These are phyloP conservation scores for Lactarius vividus DNA, from an alignment of 768 basidiomycete genomes.

Conservation along the genomic window DNA sequence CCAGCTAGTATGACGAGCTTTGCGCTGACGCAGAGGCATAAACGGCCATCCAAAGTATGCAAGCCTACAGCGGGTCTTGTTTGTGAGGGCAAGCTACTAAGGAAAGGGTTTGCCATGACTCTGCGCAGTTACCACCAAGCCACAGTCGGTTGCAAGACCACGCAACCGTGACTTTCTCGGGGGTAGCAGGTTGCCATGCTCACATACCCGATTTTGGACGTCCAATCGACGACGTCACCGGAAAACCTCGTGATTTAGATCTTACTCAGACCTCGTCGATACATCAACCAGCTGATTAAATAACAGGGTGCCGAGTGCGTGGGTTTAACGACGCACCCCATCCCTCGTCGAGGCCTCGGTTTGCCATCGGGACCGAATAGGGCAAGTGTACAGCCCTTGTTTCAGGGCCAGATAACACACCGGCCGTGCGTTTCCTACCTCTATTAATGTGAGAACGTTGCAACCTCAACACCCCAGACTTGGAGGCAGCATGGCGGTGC, in stretches of 20 bases:
- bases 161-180: background rate
- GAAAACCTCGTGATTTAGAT: background rate
- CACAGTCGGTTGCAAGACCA: slow-evolving; percentile 8
- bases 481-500: background rate
- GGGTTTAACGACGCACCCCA: background rate
- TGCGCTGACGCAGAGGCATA: background rate
- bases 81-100: background rate
- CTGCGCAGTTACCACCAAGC: slow-evolving; percentile 7
- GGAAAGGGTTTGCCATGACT: slow-evolving; percentile 6
- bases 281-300: background rate
- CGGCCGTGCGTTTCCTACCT: background rate
- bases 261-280: background rate
- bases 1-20: background rate
- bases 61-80: background rate
- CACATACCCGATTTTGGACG: background rate
- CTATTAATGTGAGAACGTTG: slow-evolving; percentile 2
- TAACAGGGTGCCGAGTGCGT: background rate
- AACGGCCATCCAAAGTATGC: background rate
- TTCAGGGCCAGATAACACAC: background rate
- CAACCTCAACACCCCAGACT: background rate
- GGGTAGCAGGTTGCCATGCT: slow-evolving; percentile 9
- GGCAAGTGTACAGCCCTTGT: background rate
- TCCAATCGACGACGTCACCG: slow-evolving; percentile 9
- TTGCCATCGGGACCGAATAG: slow-evolving; percentile 6
- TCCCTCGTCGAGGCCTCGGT: slow-evolving; percentile 1